Conservation (phyloP, 164 flowering plant genomes). For the Vitis labrusca region DNA sequence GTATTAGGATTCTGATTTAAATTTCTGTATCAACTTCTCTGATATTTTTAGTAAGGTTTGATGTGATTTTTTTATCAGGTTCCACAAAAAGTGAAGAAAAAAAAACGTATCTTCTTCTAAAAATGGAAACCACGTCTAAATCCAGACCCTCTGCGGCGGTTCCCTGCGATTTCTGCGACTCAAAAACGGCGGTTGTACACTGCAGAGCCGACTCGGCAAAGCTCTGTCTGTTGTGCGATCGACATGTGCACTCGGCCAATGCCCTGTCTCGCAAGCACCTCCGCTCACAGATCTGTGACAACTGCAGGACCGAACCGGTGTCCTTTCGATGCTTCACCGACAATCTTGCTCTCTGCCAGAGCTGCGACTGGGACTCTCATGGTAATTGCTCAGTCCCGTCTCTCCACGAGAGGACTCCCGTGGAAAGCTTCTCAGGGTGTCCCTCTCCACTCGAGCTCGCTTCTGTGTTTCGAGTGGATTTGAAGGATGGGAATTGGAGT, state of each 20-base stretch:
- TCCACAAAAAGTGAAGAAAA: neutral
- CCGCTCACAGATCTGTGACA: constrained; percentile 21
- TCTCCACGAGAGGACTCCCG: neutral
- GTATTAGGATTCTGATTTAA: no score
- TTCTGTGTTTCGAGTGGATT: constrained; percentile 9
- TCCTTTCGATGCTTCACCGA: constrained; percentile 3
- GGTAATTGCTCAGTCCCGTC: neutral
- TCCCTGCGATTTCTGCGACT: constrained; percentile 13
- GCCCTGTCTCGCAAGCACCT: constrained; percentile 15
- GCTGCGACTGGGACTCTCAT: constrained; percentile 24
- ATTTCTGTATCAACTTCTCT: no score
- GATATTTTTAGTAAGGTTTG: no score
- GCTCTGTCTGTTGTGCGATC: constrained; percentile 19
- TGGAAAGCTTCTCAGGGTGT: neutral
- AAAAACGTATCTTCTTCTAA: neutral
- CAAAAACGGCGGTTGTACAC: constrained; percentile 9
- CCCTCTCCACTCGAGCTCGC: constrained; percentile 12
- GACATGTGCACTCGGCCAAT: constrained; percentile 19
- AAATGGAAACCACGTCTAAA: neutral
- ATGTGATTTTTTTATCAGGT: no score
- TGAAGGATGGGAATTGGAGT: neutral
- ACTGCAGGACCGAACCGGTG: constrained; percentile 10
- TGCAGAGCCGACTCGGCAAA: constrained; percentile 18
- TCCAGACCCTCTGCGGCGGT: neutral
- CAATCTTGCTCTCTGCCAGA: constrained; percentile 14